Percentiles rank a stretch among this genome's conserved stretches.
phyloP scores from a whole-genome alignment of 495 filamentous ascomycete genomes.

The Penicillium argentinense region DNA sequence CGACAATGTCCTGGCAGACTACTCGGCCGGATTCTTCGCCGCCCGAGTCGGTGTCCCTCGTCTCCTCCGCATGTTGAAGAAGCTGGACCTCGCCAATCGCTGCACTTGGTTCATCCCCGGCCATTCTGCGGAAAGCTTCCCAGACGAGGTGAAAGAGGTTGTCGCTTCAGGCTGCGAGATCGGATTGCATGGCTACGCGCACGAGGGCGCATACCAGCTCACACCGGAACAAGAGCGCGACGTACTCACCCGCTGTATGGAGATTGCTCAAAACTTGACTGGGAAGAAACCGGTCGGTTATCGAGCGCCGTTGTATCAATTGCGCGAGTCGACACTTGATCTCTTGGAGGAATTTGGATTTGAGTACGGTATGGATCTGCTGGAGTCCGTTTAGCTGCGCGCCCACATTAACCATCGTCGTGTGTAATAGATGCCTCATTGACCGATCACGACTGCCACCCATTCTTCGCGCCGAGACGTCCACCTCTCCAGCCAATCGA shows the following conservation, averaged over 20 bases:
- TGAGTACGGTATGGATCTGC: slow-evolving; percentile 45
- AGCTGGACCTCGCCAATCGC: slow-evolving; percentile 49
- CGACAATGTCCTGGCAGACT: slow-evolving; percentile 49
- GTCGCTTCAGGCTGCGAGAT: slow-evolving; percentile 58
- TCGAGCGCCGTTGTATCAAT: slow-evolving; percentile 58
- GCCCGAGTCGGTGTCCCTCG: slow-evolving; percentile 60
- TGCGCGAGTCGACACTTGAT: slow-evolving; percentile 53
- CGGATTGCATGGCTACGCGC: slow-evolving; percentile 61
- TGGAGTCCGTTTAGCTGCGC: neutral
- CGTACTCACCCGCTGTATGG: slow-evolving; percentile 54
- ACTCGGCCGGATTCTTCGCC: slow-evolving; percentile 58
- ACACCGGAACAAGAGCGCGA: slow-evolving; percentile 58
- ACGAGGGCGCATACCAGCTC: slow-evolving; percentile 57
- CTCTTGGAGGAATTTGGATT: slow-evolving; percentile 57
- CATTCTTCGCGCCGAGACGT: slow-evolving; percentile 50
- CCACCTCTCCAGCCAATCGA: slow-evolving; percentile 51
- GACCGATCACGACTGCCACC: slow-evolving; percentile 53
- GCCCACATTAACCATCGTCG: neutral
- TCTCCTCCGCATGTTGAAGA: slow-evolving; percentile 57
- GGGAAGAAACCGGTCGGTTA: slow-evolving; percentile 57
- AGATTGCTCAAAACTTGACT: slow-evolving; percentile 46
- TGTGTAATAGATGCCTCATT: slow-evolving; percentile 50
- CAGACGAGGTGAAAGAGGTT: slow-evolving; percentile 50
- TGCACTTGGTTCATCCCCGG: slow-evolving; percentile 66
- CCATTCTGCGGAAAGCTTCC: slow-evolving; percentile 62